Base-by-base conservation (phyloP, 139 green algal genomes). In the Deuterostichococcus epilithicus region DNA sequence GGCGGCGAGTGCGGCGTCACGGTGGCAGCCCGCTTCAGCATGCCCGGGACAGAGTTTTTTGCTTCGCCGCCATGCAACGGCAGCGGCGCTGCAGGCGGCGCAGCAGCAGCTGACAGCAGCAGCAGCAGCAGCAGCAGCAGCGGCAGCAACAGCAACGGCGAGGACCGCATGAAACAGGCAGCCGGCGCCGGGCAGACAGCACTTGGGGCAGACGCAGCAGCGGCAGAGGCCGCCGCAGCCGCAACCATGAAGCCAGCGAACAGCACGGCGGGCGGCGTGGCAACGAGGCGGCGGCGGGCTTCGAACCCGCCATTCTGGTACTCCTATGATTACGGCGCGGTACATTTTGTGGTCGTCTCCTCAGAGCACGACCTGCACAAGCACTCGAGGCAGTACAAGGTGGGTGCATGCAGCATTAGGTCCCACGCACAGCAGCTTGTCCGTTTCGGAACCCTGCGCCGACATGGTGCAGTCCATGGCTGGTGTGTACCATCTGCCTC, bases 261-360 rank as follows among this genome's bases (percentile, higher is more conserved):
- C 13, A 52, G 42, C 42, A 52, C 8, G 42, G 42, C 42, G 13
- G 42, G 42, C 42, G 42, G 8, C 8, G 42, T 13, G 13, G 42
- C 42, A 13, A 13, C 42, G 13, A 30, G 28, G 33, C 69, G 3
- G 25, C 15, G 52, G 52, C 52, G 44, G 47, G 13, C 44, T 10
- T 15, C 80, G 37, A 83, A 80, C 78, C 74, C 91, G 4, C 92
- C 92, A 0, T 97, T 97, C 75, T 97, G 91, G 91, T 97, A 96
- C 78, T 83, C 74, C 20, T 94, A 92, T 75, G 82, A 91, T 37
- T 88, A 91, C 58, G 91, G 89, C 77, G 75, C 30, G n/a, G 86
- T 91, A 18, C 89, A 94, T 82, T 91, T 94, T 68, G 77, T 83
- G 25, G 73, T 90, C 34, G 74, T 94, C 34, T 91, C 84, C 47